phyloP scores from a whole-genome alignment of 2,329 filamentous ascomycete species.

The Cladosporium sp. region DNA sequence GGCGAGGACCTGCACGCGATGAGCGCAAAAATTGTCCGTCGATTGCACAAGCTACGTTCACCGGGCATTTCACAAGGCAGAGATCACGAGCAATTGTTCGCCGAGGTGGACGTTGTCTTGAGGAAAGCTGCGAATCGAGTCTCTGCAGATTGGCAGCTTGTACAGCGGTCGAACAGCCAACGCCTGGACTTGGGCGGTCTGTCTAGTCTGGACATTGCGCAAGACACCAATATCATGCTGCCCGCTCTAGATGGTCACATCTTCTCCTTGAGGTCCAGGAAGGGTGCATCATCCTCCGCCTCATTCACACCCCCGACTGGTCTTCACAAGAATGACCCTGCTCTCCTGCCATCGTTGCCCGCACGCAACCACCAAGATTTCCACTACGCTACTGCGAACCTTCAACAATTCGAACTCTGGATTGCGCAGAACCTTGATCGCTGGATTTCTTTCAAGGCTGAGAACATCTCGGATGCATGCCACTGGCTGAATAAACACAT shows the following conservation, averaged over 20 bases:
- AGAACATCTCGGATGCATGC: no score
- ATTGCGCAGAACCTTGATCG: constrained; percentile 23
- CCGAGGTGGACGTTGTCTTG: constrained; percentile 35
- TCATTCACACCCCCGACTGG: no score
- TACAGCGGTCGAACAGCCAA: no score
- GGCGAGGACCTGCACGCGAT: neutral
- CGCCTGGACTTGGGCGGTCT: no score
- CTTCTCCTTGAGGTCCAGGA: no score
- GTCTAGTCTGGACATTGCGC: no score
- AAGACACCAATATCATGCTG: constrained; percentile 14
- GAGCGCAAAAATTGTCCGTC: constrained; percentile 8
- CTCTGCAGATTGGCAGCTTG: neutral
- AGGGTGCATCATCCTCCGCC: no score
- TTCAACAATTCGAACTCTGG: constrained; percentile 29
- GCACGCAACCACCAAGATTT: neutral
- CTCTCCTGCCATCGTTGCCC: no score
- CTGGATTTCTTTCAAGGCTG: constrained; percentile 22
- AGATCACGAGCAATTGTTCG: constrained; percentile 59
- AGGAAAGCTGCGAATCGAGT: neutral
- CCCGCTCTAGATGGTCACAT: constrained; percentile 29
- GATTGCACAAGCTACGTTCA: neutral
- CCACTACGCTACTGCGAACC: constrained; percentile 23
- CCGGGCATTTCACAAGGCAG: no score
- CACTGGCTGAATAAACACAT: constrained; percentile 17
- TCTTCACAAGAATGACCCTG: no score